Base-by-base conservation (phyloP, 2,329 filamentous ascomycete species). In the Phialophora verrucosa region DNA sequence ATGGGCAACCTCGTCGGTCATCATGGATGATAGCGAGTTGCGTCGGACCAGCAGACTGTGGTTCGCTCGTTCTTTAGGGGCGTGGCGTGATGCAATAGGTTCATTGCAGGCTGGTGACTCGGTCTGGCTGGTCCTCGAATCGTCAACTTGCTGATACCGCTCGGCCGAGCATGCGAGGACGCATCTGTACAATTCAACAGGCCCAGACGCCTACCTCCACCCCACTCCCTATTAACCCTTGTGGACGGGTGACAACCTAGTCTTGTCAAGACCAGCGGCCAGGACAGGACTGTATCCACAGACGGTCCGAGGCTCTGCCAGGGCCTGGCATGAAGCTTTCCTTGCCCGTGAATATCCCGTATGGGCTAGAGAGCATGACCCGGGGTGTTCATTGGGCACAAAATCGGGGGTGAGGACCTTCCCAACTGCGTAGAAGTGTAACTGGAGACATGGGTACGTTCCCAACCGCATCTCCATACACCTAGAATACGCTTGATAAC, bases 21-120 rank as follows among this genome's bases (percentile, higher is more conserved):
- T 32, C 55, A 35, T 51, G 42, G 61, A 61, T 20, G 58, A 57
- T 53, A 50, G 50, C 54, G 51, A 53, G 38, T 31, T 53, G 59
- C 47, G 32, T 59, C 44, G n/a, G 12, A 38, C 31, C 23, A 56
- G 14, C 32, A 60, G 14, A 25, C 20, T 59, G 53, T 61, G 44
- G 61, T 56, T 67, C 61, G 49, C 29, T 59, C 51, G 60, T 54
- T 66, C 59, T 35, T 55, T 55, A 51, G 56, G 54, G 53, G 62
- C 66, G 66, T 68, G 66, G 66, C 62, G 54, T 65, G 66, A 68
- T 65, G 50, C 66, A 59, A 68, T 68, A 68, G 62, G 66, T 59
- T 50, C 54, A 29, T 35, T 65, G 66, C 62, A 47, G 42, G 29
- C 56, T 50, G 50, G 53, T 35, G 47, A 58, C 59, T 58, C 23